These are phyloP conservation scores for Barnettozyma populi DNA, from an alignment of 805 yeast species.

Conservation along the genomic window DNA sequence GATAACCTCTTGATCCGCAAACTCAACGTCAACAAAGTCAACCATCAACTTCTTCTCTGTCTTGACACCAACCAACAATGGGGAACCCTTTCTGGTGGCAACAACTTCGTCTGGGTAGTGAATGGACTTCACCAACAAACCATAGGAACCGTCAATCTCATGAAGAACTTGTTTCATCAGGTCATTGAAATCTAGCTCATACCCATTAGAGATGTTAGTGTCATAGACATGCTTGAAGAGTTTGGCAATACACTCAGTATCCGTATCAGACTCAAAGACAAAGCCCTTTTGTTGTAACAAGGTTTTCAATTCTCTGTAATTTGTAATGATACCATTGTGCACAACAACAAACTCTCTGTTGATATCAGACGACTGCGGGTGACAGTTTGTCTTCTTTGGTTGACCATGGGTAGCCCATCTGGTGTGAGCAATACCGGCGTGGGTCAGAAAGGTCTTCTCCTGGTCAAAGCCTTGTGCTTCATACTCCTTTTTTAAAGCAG, in stretches of 20 bases:
- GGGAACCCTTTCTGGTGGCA: slow-evolving; percentile 98
- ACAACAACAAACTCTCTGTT: slow-evolving; percentile 83
- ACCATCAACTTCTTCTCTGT: slow-evolving; percentile 93
- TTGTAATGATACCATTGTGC: slow-evolving; percentile 97
- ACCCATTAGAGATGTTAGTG: slow-evolving; percentile 63
- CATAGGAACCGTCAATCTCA: slow-evolving; percentile 97
- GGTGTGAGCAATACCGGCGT: slow-evolving; percentile 97
- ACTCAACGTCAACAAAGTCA: slow-evolving; percentile 97
- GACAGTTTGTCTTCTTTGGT: slow-evolving; percentile 82
- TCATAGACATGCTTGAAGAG: slow-evolving; percentile 88
- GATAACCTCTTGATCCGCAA: slow-evolving; percentile 44
- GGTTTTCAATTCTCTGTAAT: slow-evolving; percentile 85
- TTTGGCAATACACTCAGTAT: slow-evolving; percentile 96
- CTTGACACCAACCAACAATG: slow-evolving; percentile 93
- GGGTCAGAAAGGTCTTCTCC: slow-evolving; percentile 65
- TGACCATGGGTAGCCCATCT: slow-evolving; percentile 99
- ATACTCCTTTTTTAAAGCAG: slow-evolving; percentile 66
- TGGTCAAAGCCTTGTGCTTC: slow-evolving; percentile 46
- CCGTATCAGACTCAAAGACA: slow-evolving; percentile 86
- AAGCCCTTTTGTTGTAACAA: slow-evolving; percentile 76
- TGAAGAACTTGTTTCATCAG: slow-evolving; percentile 87
- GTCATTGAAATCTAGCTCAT: slow-evolving; percentile 81
- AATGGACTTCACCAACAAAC: slow-evolving; percentile 83
- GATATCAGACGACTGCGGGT: slow-evolving; percentile 90
- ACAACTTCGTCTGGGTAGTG: slow-evolving; percentile 95